phyloP scores from a whole-genome alignment of 805 yeast species.

The Ogataea henricii region DNA sequence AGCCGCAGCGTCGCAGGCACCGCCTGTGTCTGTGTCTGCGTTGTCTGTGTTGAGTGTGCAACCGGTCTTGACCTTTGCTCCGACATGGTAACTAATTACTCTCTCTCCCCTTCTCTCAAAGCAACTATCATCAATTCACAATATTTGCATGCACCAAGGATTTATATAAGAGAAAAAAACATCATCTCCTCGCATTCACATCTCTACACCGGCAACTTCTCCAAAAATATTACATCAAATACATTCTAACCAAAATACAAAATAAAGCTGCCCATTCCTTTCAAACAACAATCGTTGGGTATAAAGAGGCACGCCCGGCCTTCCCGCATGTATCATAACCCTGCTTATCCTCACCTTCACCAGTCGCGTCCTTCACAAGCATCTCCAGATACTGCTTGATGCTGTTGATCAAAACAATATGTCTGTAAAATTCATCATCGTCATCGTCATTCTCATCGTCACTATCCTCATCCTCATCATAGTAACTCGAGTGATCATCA shows the following conservation, averaged over 20 bases:
- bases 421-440: conserved; percentile 20
- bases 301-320: conserved; percentile 11
- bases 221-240: too few relatives aligned
- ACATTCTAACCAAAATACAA: too few relatives aligned
- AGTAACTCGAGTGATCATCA: conserved; percentile 22
- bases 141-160: too few relatives aligned
- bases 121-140: background rate
- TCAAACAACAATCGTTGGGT: conserved; percentile 23
- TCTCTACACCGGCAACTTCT: too few relatives aligned
- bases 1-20: conserved; percentile 24
- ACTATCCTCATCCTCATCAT: conserved; percentile 26
- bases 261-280: too few relatives aligned
- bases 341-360: background rate
- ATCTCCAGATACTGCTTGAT: conserved; percentile 22
- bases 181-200: too few relatives aligned
- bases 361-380: conserved; percentile 6
- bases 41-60: background rate
- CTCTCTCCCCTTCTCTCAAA: background rate
- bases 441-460: conserved; percentile 26
- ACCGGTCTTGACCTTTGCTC: background rate
- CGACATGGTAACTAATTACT: background rate
- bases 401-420: conserved; percentile 15
- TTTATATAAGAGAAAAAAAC: too few relatives aligned
- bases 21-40: conserved; percentile 13
- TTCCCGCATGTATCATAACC: background rate